Conservation (phyloP, 257 asterid species). For the Solanum peruvianum region DNA sequence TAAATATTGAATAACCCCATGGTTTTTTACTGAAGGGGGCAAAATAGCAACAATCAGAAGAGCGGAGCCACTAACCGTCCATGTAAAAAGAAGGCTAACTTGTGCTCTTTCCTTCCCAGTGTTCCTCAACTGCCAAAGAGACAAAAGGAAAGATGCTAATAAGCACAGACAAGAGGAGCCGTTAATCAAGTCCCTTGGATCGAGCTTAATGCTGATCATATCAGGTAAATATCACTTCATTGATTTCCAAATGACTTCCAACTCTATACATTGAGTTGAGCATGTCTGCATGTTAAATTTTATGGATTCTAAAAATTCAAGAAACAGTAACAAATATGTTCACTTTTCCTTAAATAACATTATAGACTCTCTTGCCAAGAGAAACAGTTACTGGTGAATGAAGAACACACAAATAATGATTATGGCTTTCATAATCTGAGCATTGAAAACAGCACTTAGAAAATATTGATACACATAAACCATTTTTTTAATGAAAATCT, state of each 20-base stretch:
- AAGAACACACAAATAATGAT: neutral
- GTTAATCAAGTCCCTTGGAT: neutral
- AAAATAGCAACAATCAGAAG: neutral
- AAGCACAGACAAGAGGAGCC: slow-evolving; percentile 2
- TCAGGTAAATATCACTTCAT: neutral
- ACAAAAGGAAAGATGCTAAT: neutral
- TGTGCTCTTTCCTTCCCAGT: slow-evolving; percentile 99
- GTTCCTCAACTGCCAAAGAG: slow-evolving; percentile 67
- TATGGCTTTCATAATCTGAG: neutral
- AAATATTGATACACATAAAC: neutral
- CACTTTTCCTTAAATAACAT: neutral
- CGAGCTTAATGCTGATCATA: neutral
- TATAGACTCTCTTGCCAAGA: neutral
- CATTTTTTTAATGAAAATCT: neutral
- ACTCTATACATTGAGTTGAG: neutral
- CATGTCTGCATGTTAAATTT: neutral
- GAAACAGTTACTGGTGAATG: neutral
- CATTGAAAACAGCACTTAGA: neutral
- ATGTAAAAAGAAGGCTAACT: slow-evolving; percentile 90
- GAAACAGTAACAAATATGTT: neutral
- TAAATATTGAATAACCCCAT: neutral
- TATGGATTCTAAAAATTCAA: neutral
- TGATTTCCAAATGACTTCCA: neutral
- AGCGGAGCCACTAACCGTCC: slow-evolving; percentile 70
- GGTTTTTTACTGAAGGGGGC: neutral